phyloP scores from a whole-genome alignment of 1,139 yeast species.

The Yamadazyma dendronema region DNA sequence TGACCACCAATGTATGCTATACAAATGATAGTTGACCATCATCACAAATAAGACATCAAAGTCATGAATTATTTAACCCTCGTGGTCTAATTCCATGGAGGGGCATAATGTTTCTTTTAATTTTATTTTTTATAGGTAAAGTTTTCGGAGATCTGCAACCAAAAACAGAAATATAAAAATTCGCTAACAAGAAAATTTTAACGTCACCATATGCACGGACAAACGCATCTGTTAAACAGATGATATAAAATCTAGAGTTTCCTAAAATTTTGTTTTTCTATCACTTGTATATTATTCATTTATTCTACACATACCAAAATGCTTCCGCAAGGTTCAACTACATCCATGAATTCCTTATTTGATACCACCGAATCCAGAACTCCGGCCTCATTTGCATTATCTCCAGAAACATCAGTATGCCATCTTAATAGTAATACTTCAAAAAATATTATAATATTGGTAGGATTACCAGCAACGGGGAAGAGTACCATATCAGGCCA shows the following conservation, averaged over 20 bases:
- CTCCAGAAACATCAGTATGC: constrained; percentile 7
- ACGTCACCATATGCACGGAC: constrained; percentile 6
- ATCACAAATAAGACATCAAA: too few relatives aligned
- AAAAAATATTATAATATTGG: constrained; percentile 37
- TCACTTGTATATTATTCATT: not conserved
- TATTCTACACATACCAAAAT: not conserved
- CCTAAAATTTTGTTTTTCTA: not conserved
- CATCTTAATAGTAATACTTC: constrained; percentile 2
- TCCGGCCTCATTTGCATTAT: constrained; percentile 10
- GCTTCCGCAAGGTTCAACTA: constrained; percentile 1
- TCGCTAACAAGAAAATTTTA: constrained; percentile 1
- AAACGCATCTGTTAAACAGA: constrained; percentile 3
- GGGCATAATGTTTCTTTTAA: not conserved
- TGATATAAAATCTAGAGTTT: not conserved
- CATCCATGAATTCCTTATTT: constrained; percentile 9
- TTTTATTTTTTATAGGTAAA: too few relatives aligned
- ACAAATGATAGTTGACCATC: too few relatives aligned
- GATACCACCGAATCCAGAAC: constrained; percentile 3
- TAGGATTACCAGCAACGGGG: constrained; percentile 73
- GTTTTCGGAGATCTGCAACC: constrained; percentile 4
- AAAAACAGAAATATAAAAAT: not conserved
- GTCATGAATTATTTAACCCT: too few relatives aligned
- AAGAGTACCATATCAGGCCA: constrained; percentile 63
- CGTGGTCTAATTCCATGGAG: not conserved
- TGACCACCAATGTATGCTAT: too few relatives aligned